phyloP scores from a whole-genome alignment of 2,329 filamentous ascomycete species.

The Aspergillus glaucus region DNA sequence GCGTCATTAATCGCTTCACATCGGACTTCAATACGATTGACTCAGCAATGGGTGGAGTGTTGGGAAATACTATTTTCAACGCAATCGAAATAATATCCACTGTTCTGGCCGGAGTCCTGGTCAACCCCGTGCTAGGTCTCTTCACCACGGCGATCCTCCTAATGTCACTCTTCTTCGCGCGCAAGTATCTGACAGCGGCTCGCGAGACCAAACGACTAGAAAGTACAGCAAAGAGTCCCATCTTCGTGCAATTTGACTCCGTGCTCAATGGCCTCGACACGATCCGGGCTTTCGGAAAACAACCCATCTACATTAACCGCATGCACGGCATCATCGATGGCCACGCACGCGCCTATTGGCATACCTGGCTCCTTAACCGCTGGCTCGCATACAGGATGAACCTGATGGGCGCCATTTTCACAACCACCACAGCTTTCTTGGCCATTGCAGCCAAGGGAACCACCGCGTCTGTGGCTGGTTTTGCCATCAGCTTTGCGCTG shows the following conservation, averaged over 20 bases:
- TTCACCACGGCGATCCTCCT: constrained; percentile 56
- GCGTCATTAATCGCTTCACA: constrained; percentile 72
- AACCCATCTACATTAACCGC: constrained; percentile 57
- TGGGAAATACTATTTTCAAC: too few species aligned
- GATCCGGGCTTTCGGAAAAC: constrained; percentile 69
- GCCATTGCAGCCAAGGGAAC: constrained; percentile 59
- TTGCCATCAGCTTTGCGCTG: constrained; percentile 67
- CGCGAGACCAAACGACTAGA: constrained; percentile 72
- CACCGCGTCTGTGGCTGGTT: constrained; percentile 66
- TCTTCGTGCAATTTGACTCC: constrained; percentile 73
- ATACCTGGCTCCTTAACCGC: constrained; percentile 66
- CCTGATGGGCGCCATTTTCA: constrained; percentile 64
- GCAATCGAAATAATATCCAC: too few species aligned
- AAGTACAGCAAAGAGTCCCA: constrained; percentile 68
- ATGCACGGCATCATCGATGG: constrained; percentile 67
- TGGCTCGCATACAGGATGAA: constrained; percentile 72
- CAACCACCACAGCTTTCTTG: constrained; percentile 58
- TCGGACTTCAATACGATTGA: constrained; percentile 71
- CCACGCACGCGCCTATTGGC: constrained; percentile 60
- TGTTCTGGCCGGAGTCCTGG: too few species aligned
- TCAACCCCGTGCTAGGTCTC: too few species aligned
- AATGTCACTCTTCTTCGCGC: constrained; percentile 44
- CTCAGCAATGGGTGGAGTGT: too few species aligned
- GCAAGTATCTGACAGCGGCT: constrained; percentile 63
- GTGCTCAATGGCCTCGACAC: constrained; percentile 67